Base-by-base conservation (phyloP, 2,329 filamentous ascomycete species). In the Verticillium albo-atrum region DNA sequence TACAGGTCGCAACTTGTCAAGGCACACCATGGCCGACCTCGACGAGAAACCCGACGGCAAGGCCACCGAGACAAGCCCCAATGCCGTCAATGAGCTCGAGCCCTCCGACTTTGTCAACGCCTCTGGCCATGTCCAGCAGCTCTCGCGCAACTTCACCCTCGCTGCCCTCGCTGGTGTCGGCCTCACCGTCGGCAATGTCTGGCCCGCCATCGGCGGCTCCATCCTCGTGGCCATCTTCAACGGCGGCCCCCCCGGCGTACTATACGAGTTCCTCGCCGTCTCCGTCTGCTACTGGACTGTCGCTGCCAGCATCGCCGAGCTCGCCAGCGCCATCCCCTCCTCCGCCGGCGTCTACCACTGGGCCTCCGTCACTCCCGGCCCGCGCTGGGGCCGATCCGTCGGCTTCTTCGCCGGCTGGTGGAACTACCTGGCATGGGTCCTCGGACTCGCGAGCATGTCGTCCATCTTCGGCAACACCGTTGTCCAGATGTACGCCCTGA, bases 281-380 rank as follows among this genome's bases (percentile, higher is more conserved):
- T 77, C 75, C 4, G 60, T 76, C 55, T 85, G 82, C 64, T 87
- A 87, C 72, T 84, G 81, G 75, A 71, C 82, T 56, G 77, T 87
- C 26, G 82, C 82, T 0, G 82, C 83, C 4, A 84, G 79, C 14
- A 79, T 87, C 60, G 84, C 84, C 52, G 85, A 88, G 70, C 73
- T 88, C 28, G 82, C 83, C 14, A 85, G 82, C 57, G 80, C 83
- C 20, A 84, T 87, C 62, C 85, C 85, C n/a, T 86, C 83, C 1
- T 79, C 82, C 6, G 82, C 79, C 58, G 84, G 83, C 26, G 82
- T 87, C 5, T 87, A 87, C 60, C 84, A 87, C 65, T 87, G 82
- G 82, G 84, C 84, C 2, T 79, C 82, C 15, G 75, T 86, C 9
- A 85, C 83, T 2, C 80, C 82, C 0, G 84, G 84, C 2, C 71